A percentile compares a stretch with the other conserved stretches of the same genome.
Conservation (phyloP, 2,329 filamentous ascomycete genomes). For the Xylariomycetidae sp. region DNA sequence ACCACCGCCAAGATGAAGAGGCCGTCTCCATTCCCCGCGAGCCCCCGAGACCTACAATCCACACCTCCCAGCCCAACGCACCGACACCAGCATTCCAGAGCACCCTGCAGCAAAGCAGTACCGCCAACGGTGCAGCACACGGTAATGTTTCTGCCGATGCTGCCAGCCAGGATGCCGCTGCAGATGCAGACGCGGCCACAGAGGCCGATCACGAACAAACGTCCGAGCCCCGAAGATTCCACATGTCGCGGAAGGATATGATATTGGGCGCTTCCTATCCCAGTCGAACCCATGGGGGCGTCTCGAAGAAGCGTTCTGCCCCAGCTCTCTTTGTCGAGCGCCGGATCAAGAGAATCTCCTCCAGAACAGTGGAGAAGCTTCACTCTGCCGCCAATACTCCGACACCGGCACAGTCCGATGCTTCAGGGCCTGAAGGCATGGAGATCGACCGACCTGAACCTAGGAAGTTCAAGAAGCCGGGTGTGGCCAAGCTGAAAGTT, state of each 20-base stretch:
- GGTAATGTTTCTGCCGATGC: constrained; percentile 2
- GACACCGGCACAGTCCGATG: constrained; percentile 1
- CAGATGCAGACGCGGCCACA: neutral
- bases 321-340: constrained; percentile 53
- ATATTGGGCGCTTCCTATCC: constrained; percentile 22
- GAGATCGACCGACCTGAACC: constrained; percentile 18
- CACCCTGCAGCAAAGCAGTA: constrained; percentile 11
- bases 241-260: constrained; percentile 45
- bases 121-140: too few species aligned
- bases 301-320: constrained; percentile 37
- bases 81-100: constrained; percentile 21
- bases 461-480: constrained; percentile 29
- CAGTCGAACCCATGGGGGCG: constrained; percentile 21
- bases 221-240: constrained; percentile 45
- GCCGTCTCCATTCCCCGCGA: constrained; percentile 18
- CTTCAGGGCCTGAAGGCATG: constrained; percentile 12
- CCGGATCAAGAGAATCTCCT: constrained; percentile 29
- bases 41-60: constrained; percentile 38
- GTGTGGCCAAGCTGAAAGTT: constrained; percentile 21
- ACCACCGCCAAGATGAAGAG: constrained; percentile 42
- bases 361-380: constrained; percentile 16
- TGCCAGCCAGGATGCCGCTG: constrained; percentile 1
- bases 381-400: constrained; percentile 12
- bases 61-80: constrained; percentile 37
- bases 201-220: constrained; percentile 5